Evolutionary conservation across 1,284 basidiomycete genomes (phyloP), one percentile per base, ranked within the genome.

Genomic region (Athelia sp.): DNA sequence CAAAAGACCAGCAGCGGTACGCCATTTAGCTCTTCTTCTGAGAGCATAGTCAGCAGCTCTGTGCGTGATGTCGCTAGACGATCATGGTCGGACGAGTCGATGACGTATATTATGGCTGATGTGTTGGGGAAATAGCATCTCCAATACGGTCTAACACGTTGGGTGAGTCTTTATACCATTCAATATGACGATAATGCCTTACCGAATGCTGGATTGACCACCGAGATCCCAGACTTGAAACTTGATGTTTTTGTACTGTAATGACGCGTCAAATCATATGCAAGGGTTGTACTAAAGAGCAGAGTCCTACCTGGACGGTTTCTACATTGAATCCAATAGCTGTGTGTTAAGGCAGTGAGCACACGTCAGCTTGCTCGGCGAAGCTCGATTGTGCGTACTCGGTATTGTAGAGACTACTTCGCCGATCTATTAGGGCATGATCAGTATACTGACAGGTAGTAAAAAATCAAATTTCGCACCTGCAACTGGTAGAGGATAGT

Each of bases 141-240:
- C 97, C 96, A 99, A 70, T 99, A 99, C 50, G 97, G 96, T 63
- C 95, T 95, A 59, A n/a, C 31, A 45, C 50, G 44, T 50, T 23
- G 35, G 55, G 49, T 55, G 46, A 50, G 43, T 21, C 29, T 52
- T 19, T 18, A 35, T 29, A 15, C 31, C 47, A 43, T 45, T 18
- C 48, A 45, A 42, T 45, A 23, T 17, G 26, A 44, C 48, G 19
- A 38, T 17, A 45, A 43, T 48, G 52, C 26, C 79, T 47, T 61
- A 92, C 91, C 92, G 81, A 57, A 95, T 96, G 65, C 90, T 93
- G 43, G 91, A 93, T 70, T 93, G 91, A 35, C 90, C 96, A 49
- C 96, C 96, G 1, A 99, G 79, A 73, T 99, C 96, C 96, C 96
- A 99, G 13, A 99, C 96, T 77, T 98, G 93, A 65, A 98, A 98